Base-by-base conservation (phyloP, 371 early-diverging fungal species). In the Mucor irregularis region DNA sequence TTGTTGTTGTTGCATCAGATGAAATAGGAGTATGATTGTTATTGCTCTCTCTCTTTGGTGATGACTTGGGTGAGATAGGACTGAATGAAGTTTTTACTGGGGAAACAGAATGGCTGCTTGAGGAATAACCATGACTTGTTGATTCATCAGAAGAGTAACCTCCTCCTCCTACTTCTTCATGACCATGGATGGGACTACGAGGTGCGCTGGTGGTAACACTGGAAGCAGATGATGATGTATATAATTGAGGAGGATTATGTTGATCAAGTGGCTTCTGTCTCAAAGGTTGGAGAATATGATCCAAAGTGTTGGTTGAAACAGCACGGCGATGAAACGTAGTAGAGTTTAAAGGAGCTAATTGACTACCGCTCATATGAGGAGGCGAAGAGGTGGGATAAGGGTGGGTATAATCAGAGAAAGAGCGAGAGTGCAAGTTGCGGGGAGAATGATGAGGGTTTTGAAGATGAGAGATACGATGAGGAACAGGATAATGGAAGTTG, bases 321-420 rank as follows among this genome's bases (percentile, higher is more conserved):
- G 77, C 71, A 25, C 74, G 71, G 24, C 77, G 71, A 57, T 76
- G 78, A 21, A 42, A 42, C n/a, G n/a, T n/a, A 24, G 42, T 42
- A 42, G 42, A 25, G 48, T 68, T 28, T 29, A 48, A 49, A 19
- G 60, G 61, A 29, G 49, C 64, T 46, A 57, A 37, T 24, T 21
- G 52, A 33, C 45, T 24, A 13, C 52, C 66, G 13, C 25, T 57
- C 30, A 51, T 28, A 38, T 38, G 59, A 42, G 58, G 51, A 24
- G 54, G 54, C 5, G 56, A 49, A 24, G 60, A 33, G 47, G 68
- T 17, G 49, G 56, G 49, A 58, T 73, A 78, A 42, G 78, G 75
- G 43, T 78, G 79, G 30, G 75, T 71, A 56, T 73, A 71, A 51
- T 78, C 75, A 30, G 79, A 78, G 37, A 59, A 73, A 17, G 79